Conservation (phyloP, 1,139 yeast species). For the Hemisphaericaspora xylofermentans region DNA sequence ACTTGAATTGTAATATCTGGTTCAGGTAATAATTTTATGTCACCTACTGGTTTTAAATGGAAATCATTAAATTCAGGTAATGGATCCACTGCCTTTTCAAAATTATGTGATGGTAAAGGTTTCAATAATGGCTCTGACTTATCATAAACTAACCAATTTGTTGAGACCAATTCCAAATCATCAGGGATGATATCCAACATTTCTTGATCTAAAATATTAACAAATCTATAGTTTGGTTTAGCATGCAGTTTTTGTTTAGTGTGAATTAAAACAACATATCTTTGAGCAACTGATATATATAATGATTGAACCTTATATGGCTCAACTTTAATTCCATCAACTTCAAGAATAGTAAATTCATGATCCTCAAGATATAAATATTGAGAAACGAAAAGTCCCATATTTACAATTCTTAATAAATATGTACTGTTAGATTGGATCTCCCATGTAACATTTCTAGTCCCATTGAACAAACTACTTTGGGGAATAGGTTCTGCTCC, state of each 20-base stretch:
- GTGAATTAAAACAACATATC: slow-evolving; percentile 60
- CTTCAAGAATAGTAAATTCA: slow-evolving; percentile 64
- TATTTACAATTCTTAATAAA: slow-evolving; percentile 59
- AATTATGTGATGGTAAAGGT: slow-evolving; percentile 26
- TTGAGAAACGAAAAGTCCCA: slow-evolving; percentile 74
- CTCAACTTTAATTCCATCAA: slow-evolving; percentile 68
- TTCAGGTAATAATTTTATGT: slow-evolving; percentile 46
- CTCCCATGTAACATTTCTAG: slow-evolving; percentile 54
- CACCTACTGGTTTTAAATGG: slow-evolving; percentile 45
- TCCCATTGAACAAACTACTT: slow-evolving; percentile 61
- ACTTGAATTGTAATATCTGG: slow-evolving; percentile 61
- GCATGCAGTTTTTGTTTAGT: slow-evolving; percentile 51
- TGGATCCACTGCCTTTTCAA: slow-evolving; percentile 17
- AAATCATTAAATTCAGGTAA: slow-evolving; percentile 55
- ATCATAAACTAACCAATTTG: slow-evolving; percentile 56
- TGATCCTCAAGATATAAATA: slow-evolving; percentile 68
- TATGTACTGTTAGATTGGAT: slow-evolving; percentile 65
- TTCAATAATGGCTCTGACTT: slow-evolving; percentile 24
- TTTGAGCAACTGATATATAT: slow-evolving; percentile 70
- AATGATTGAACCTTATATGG: slow-evolving; percentile 57
- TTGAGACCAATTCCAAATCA: slow-evolving; percentile 51
- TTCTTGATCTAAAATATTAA: slow-evolving; percentile 58
- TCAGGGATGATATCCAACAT: slow-evolving; percentile 67
- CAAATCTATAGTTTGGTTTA: slow-evolving; percentile 55
- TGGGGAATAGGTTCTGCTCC: slow-evolving; percentile 84